A percentile compares a stretch with the other conserved stretches of the same genome.
These are phyloP conservation scores for Paramecium tetraurelia DNA, from an alignment of 73 alveolate species.

Conservation along the genomic window DNA sequence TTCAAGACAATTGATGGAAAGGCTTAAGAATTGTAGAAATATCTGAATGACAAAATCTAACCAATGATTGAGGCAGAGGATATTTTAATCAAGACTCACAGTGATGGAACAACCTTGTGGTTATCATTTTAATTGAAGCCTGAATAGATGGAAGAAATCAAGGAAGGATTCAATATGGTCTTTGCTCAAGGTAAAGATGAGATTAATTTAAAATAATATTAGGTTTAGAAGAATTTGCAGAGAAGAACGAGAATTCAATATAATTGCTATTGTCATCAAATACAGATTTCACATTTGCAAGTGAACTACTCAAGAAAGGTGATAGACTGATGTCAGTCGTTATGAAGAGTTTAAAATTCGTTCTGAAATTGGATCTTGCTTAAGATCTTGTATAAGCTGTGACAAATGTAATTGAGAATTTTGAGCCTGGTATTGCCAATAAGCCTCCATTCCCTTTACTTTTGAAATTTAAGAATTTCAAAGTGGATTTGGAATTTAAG, in stretches of 20 bases:
- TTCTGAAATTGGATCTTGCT: neutral
- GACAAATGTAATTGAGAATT: neutral
- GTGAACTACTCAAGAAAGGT: neutral
- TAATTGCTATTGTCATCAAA: neutral
- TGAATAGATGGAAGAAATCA: neutral
- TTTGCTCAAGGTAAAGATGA: conserved; percentile 8
- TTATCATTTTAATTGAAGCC: neutral
- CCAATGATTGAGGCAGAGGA: neutral
- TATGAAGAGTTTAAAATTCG: neutral
- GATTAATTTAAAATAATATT: neutral
- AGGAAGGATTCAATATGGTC: conserved; percentile 10
- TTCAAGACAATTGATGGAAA: neutral
- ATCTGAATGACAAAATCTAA: neutral
- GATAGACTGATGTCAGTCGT: conserved; percentile 17
- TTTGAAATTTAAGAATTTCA: neutral
- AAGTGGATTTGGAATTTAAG: neutral
- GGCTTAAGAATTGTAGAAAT: neutral
- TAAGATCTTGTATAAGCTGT: neutral
- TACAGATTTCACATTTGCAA: neutral
- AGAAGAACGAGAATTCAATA: neutral
- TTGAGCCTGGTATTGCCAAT: conserved; percentile 32
- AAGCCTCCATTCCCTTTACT: neutral
- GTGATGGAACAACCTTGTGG: neutral
- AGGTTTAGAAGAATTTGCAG: conserved; percentile 32
- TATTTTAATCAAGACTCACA: neutral